Evolutionary conservation across 768 basidiomycete genomes (phyloP).

Genomic region (Leccinum variicolor): DNA sequence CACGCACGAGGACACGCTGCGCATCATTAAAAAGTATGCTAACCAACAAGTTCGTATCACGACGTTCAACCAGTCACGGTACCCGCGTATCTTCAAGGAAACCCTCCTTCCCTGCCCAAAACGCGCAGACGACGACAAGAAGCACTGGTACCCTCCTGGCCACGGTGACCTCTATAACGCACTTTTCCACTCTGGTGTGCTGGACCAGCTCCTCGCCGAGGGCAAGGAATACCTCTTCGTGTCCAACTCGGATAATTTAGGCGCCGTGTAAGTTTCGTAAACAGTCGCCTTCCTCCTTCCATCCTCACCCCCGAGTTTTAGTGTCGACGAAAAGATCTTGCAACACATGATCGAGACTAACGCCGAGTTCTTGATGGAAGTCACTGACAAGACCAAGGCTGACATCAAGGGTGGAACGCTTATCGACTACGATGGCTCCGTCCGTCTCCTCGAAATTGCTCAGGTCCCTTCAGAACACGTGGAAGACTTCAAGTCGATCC

Average conservation of each 20-base stretch:
- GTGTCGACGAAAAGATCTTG: slow-evolving; percentile 66
- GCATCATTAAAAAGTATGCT: slow-evolving; percentile 77
- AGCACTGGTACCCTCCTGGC: slow-evolving; percentile 74
- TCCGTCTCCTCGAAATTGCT: slow-evolving; percentile 73
- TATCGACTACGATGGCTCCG: slow-evolving; percentile 63
- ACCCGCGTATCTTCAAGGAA: slow-evolving; percentile 72
- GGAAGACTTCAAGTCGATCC: slow-evolving; percentile 70
- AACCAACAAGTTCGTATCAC: slow-evolving; percentile 76
- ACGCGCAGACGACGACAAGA: slow-evolving; percentile 57
- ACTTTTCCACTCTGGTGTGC: slow-evolving; percentile 65
- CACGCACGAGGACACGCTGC: slow-evolving; percentile 73
- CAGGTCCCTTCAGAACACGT: slow-evolving; percentile 71
- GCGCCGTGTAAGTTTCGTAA: slow-evolving; percentile 49
- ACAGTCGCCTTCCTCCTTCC: neutral
- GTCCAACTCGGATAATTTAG: slow-evolving; percentile 75
- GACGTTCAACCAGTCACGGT: slow-evolving; percentile 71
- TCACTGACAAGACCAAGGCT: slow-evolving; percentile 82
- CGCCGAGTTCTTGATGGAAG: slow-evolving; percentile 72
- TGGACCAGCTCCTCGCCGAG: slow-evolving; percentile 64
- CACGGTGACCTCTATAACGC: slow-evolving; percentile 77
- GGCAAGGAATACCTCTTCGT: slow-evolving; percentile 80
- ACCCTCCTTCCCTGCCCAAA: slow-evolving; percentile 61
- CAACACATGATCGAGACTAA: slow-evolving; percentile 62
- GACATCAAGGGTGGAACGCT: slow-evolving; percentile 74
- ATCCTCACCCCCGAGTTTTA: slow-evolving; percentile 16